Evolutionary conservation across 352 stramenopile species (phyloP).

Genomic region (Phytophthora macrochlamydospora): DNA sequence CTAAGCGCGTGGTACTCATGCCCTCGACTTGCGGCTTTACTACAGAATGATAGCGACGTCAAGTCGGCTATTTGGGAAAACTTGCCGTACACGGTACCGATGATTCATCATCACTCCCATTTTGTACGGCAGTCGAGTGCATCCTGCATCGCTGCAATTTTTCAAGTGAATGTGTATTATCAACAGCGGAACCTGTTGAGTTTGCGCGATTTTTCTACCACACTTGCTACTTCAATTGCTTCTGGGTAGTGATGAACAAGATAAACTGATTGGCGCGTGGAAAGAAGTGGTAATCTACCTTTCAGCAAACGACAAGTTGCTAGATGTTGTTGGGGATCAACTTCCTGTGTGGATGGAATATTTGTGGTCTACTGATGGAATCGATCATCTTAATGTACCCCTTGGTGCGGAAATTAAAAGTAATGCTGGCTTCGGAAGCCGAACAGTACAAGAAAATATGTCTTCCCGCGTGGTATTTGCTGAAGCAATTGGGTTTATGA

Average conservation of each 20-base stretch:
- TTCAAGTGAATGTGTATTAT: conserved; percentile 22
- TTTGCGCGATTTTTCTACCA: conserved; percentile 46
- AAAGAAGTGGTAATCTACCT: conserved; percentile 38
- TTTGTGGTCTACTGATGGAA: conserved; percentile 51
- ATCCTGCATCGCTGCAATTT: conserved; percentile 54
- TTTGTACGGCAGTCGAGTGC: conserved; percentile 49
- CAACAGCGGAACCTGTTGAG: conserved; percentile 3
- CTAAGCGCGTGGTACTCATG: conserved; percentile 55
- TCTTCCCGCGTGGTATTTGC: conserved; percentile 55
- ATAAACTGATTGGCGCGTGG: conserved; percentile 47
- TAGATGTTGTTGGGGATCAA: conserved; percentile 18
- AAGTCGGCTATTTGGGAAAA: conserved; percentile 32
- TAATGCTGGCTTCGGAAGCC: conserved; percentile 3
- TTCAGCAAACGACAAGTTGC: conserved; percentile 25
- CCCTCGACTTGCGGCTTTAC: conserved; percentile 16
- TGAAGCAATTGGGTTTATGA: conserved; percentile 59
- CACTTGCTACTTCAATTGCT: conserved; percentile 73
- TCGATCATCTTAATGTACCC: conserved; percentile 37
- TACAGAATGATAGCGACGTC: conserved; percentile 32
- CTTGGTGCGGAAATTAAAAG: conserved; percentile 5
- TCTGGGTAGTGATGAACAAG: conserved; percentile 41
- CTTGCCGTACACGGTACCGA: conserved; percentile 42
- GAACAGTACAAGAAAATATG: conserved; percentile 16
- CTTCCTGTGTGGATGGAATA: conserved; percentile 51
- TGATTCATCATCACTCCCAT: conserved; percentile 65